Evolutionary conservation across 2,329 filamentous ascomycete genomes (phyloP).

Genomic region (Stachybotrys echinatus): DNA sequence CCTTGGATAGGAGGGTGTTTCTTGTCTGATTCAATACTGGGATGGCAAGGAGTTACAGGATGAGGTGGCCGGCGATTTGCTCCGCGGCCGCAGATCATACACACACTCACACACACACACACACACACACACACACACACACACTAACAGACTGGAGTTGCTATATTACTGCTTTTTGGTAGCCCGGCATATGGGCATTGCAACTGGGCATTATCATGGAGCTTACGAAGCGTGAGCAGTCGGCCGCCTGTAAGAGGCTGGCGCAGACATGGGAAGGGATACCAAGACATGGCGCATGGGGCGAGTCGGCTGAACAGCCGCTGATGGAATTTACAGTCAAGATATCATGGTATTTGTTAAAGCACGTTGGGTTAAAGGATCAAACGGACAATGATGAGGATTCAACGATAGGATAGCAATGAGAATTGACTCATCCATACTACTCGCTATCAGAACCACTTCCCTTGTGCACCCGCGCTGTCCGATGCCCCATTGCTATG

Average conservation of each 20-base stretch:
- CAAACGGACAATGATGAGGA: not conserved
- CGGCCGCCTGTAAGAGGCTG: not conserved
- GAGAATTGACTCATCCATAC: not conserved
- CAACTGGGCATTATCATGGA: not conserved
- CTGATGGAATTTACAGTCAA: no score
- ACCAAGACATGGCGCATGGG: not conserved
- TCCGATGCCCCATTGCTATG: not conserved
- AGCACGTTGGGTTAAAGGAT: no score
- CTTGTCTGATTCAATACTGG: slow-evolving; percentile 14
- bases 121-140: not conserved
- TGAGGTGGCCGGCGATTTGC: not conserved
- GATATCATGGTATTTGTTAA: no score
- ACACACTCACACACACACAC: not conserved
- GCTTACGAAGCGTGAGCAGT: not conserved
- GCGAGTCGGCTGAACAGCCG: no score
- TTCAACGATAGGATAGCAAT: not conserved
- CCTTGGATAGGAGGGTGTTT: slow-evolving; percentile 9
- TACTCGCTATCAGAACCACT: not conserved
- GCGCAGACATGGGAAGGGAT: not conserved
- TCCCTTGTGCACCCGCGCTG: no score
- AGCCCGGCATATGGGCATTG: not conserved
- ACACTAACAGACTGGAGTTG: not conserved
- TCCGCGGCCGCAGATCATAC: no score
- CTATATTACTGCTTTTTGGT: not conserved
- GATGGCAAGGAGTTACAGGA: slow-evolving; percentile 6